Conservation (phyloP, 2,329 filamentous ascomycete species). For the Akanthomyces muscarius region DNA sequence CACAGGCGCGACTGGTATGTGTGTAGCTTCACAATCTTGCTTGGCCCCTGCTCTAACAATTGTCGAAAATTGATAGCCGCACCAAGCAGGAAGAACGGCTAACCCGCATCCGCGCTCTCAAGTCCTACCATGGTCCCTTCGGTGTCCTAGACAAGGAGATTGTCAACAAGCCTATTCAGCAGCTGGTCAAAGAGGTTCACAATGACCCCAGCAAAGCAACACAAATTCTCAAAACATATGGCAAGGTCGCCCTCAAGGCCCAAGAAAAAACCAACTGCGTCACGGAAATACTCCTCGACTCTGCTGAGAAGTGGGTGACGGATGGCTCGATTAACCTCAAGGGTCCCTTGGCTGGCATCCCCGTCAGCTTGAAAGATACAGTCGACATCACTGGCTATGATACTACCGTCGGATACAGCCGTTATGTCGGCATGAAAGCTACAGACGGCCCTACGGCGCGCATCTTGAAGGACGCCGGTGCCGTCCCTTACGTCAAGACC, state of each 20-base stretch:
- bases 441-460: conserved; percentile 70
- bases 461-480: conserved; percentile 81
- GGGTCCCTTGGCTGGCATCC: conserved; percentile 81
- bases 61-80: conserved; percentile 47
- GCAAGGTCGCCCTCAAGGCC: conserved; percentile 78
- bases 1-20: conserved; percentile 66
- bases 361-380: conserved; percentile 78
- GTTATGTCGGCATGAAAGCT: conserved; percentile 57
- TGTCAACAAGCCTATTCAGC: conserved; percentile 68
- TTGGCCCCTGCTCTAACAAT: neutral
- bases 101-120: conserved; percentile 63
- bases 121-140: conserved; percentile 62
- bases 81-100: conserved; percentile 75
- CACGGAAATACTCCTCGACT: conserved; percentile 78
- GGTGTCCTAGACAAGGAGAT: conserved; percentile 61
- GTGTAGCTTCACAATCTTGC: neutral
- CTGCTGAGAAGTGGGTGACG: conserved; percentile 68
- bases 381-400: conserved; percentile 81
- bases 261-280: conserved; percentile 86
- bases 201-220: conserved; percentile 60
- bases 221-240: conserved; percentile 78
- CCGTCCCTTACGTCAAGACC: conserved; percentile 89
- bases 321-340: conserved; percentile 62
- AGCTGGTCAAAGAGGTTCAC: conserved; percentile 75
- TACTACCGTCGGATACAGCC: conserved; percentile 74